These are phyloP conservation scores for Apiotrichum mycotoxinovorans DNA, from an alignment of 1,284 basidiomycete genomes.

Conservation along the genomic window DNA sequence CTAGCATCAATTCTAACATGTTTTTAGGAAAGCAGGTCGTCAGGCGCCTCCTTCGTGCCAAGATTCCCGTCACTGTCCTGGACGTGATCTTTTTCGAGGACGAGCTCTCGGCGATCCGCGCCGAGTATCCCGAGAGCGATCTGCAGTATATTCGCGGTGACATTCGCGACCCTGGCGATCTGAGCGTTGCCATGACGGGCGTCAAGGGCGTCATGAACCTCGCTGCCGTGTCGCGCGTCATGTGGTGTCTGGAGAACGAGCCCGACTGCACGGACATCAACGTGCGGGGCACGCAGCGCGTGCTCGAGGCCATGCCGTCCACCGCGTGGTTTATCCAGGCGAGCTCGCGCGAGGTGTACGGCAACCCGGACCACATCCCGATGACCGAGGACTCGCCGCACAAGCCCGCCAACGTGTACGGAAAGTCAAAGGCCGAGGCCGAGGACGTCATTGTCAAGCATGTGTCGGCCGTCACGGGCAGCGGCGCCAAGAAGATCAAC, in stretches of 20 bases:
- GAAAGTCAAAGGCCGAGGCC: conserved; percentile 26
- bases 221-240: conserved; percentile 35
- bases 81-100: conserved; percentile 28
- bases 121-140: conserved; percentile 11
- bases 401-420: conserved; percentile 32
- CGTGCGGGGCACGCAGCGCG: conserved; percentile 24
- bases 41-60: conserved; percentile 15
- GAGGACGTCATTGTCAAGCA: conserved; percentile 23
- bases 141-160: conserved; percentile 24
- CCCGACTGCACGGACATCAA: conserved; percentile 34
- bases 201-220: conserved; percentile 35
- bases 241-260: conserved; percentile 36
- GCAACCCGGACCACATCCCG: conserved; percentile 18
- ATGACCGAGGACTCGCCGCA: conserved; percentile 23
- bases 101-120: conserved; percentile 20
- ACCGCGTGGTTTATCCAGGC: conserved; percentile 32
- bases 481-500: conserved; percentile 12
- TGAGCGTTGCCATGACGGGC: conserved; percentile 18
- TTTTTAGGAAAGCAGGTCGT: conserved; percentile 25
- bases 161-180: conserved; percentile 23
- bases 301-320: conserved; percentile 18
- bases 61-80: conserved; percentile 24
- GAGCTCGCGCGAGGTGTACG: conserved; percentile 30
- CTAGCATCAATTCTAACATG: neutral
- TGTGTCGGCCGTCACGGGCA: conserved; percentile 1